Conservation (phyloP, 805 yeast genomes). For the Gaillardinia entomophila region DNA sequence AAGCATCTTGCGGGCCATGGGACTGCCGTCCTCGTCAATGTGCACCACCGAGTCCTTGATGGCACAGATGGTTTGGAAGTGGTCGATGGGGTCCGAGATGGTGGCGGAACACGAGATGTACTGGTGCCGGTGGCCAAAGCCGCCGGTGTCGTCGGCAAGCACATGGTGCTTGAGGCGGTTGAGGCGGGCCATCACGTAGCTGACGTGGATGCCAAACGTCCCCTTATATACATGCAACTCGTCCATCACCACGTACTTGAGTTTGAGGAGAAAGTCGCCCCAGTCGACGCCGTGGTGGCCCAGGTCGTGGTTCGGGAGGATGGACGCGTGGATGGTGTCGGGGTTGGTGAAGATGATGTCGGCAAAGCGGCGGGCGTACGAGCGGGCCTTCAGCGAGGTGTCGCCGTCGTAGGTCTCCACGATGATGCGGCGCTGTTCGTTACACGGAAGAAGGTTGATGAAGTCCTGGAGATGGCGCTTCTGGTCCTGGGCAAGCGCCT, state of each 20-base stretch:
- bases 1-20: constrained; percentile 68
- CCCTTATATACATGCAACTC: constrained; percentile 87
- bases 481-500: constrained; percentile 97
- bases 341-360: constrained; percentile 91
- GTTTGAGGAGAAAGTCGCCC: constrained; percentile 58
- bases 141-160: constrained; percentile 22
- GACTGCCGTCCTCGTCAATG: constrained; percentile 80
- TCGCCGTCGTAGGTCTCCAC: constrained; percentile 94
- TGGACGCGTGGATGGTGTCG: constrained; percentile 82
- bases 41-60: constrained; percentile 47
- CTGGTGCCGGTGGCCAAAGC: constrained; percentile 26
- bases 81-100: constrained; percentile 62
- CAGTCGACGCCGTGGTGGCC: constrained; percentile 35
- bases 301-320: constrained; percentile 67
- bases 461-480: constrained; percentile 67
- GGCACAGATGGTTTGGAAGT: constrained; percentile 74
- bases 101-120: constrained; percentile 96
- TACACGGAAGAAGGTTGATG: constrained; percentile 41
- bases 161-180: constrained; percentile 42
- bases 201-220: constrained; percentile 88
- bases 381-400: constrained; percentile 57
- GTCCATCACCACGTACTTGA: constrained; percentile 75
- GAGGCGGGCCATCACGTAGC: constrained; percentile 75
- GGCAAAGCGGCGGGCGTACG: constrained; percentile 52
- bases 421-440: constrained; percentile 33